Evolutionary conservation across 139 green algal species (phyloP).

Genomic region (Chlamydomonas asymmetrica): DNA sequence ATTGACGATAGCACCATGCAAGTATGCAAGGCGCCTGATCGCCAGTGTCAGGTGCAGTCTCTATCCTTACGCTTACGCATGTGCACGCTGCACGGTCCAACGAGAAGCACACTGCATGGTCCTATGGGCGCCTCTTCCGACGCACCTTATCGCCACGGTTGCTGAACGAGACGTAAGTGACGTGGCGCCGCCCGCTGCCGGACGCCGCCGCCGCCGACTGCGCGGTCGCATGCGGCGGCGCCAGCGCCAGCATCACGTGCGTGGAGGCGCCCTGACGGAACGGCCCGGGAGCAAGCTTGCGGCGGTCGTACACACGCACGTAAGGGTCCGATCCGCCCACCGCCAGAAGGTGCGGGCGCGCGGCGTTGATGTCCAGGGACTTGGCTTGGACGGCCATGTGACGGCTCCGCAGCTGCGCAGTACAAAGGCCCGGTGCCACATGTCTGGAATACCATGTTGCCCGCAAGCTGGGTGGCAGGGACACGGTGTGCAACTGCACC

Average conservation of each 20-base stretch:
- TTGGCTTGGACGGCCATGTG: slow-evolving; percentile 68
- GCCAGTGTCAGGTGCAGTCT: too few relatives aligned
- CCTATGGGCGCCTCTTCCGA: too few relatives aligned
- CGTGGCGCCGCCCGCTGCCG: slow-evolving; percentile 38
- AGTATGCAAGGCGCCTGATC: too few relatives aligned
- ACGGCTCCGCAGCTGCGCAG: too few relatives aligned
- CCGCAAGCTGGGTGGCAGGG: too few relatives aligned
- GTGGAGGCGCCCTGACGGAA: slow-evolving; percentile 5
- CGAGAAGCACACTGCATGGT: too few relatives aligned
- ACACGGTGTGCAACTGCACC: too few relatives aligned
- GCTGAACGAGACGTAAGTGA: slow-evolving; percentile 70
- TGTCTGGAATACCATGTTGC: too few relatives aligned
- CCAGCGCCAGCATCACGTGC: slow-evolving; percentile 24
- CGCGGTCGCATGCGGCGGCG: slow-evolving; percentile 62
- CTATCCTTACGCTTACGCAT: too few relatives aligned
- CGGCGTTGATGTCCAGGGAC: slow-evolving; percentile 69
- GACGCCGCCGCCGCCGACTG: slow-evolving; percentile 24
- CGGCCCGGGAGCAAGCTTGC: slow-evolving; percentile 45
- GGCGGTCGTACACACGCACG: slow-evolving; percentile 76
- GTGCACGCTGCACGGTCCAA: too few relatives aligned
- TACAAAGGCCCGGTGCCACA: too few relatives aligned
- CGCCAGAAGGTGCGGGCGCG: slow-evolving; percentile 67
- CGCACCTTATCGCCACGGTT: slow-evolving; percentile 57
- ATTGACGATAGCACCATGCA: too few relatives aligned
- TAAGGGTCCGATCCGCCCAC: slow-evolving; percentile 68